Evolutionary conservation across 2,329 filamentous ascomycete genomes (phyloP).

Genomic region (Penicillium sp.): DNA sequence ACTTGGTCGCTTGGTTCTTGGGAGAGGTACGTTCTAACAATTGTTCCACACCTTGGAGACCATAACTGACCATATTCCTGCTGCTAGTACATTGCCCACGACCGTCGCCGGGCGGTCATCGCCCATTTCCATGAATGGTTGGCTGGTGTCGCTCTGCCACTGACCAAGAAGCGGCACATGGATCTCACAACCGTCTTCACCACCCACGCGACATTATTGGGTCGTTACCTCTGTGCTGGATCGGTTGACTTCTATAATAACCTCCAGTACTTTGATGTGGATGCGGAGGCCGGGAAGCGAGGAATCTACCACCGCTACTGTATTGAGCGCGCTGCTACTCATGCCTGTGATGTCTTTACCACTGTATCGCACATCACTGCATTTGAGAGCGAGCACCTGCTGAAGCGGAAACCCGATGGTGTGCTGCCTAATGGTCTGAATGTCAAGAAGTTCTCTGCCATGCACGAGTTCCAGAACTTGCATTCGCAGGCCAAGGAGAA

Average conservation of each 20-base stretch:
- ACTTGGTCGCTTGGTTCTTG: conserved; percentile 95
- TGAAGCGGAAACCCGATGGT: conserved; percentile 96
- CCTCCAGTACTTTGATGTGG: conserved; percentile 92
- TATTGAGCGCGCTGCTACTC: conserved; percentile 89
- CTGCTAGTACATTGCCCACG: conserved; percentile 81
- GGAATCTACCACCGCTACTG: conserved; percentile 99
- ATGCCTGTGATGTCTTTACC: conserved; percentile 94
- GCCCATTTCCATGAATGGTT: conserved; percentile 99
- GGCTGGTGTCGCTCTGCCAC: conserved; percentile 84
- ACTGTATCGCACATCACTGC: conserved; percentile 98
- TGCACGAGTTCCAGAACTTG: conserved; percentile 98
- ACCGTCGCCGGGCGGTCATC: conserved; percentile 87
- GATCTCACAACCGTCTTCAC: conserved; percentile 98
- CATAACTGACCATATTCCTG: conserved; percentile 10
- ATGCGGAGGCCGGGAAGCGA: conserved; percentile 93
- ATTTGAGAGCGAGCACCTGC: conserved; percentile 93
- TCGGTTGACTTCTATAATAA: conserved; percentile 99
- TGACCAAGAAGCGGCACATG: conserved; percentile 90
- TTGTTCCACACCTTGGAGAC: background rate
- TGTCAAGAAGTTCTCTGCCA: conserved; percentile 96
- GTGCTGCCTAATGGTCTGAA: conserved; percentile 96
- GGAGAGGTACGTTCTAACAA: conserved; percentile 70
- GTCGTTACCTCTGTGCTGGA: conserved; percentile 92
- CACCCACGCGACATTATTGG: conserved; percentile 91
- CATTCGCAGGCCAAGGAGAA: conserved; percentile 96